Evolutionary conservation across 2,329 filamentous ascomycete species (phyloP), one percentile per base, ranked within the genome.

Genomic region (Neurospora sp.): DNA sequence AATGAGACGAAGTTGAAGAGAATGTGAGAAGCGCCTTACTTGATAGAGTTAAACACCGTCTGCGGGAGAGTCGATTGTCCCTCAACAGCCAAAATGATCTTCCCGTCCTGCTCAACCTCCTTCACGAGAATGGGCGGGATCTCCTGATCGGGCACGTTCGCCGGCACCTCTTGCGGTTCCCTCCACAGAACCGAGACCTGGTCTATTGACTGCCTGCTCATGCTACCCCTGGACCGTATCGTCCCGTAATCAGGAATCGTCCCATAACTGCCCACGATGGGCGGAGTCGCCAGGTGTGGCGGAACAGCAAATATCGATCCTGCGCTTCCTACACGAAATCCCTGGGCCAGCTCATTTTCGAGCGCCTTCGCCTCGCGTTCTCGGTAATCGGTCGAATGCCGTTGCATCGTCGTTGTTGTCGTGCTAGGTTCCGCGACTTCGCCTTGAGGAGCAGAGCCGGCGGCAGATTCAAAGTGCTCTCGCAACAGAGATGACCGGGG

Each of bases 1-100:
- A 46, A 15, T 38, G 36, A 36, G 6, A 46, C 4, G 68, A 3
- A 40, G 4, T 36, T n/a, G 9, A 38, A 33, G 3, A 9, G 6
- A 23, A 10, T 4, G 15, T 2, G 5, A 33, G 70, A 38, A 36
- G 5, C 40, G 17, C 7, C 19, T 72, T 74, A 83, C 81, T 97
- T 97, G 78, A 95, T 95, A 3, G 93, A 96, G 81, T 99, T 99
- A 84, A 98, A 97, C 72, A 97, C 87, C 7, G 95, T 98, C 82
- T 98, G 95, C 0, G 93, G 93, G 17, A 98, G 84, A 0, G 95
- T 99, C n/a, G 93, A 97, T 81, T 96, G 93, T 46, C 95, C 95
- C 72, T 97, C 91, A 2, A 97, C 90, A 2, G 95, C 87, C 75
- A 95, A 87, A 70, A 97, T 88, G 67, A 95, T 87, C 77, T 91